Evolutionary conservation across 2,329 filamentous ascomycete species (phyloP).

Genomic region (Alternaria triticina): DNA sequence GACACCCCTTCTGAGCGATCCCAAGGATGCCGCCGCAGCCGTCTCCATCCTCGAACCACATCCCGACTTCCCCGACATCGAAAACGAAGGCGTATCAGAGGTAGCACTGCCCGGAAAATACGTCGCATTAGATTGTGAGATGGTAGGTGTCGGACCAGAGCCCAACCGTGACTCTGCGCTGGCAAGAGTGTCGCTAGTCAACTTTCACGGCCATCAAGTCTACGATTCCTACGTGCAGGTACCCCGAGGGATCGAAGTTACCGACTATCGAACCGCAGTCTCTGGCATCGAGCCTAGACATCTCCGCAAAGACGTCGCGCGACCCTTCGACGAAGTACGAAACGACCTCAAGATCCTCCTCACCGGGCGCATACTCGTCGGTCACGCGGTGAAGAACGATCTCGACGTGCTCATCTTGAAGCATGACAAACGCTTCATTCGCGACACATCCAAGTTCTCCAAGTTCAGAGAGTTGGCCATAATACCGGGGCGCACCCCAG

Average conservation of each 20-base stretch:
- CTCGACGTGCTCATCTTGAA: conserved; percentile 75
- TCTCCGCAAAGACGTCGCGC: conserved; percentile 61
- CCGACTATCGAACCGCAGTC: conserved; percentile 87
- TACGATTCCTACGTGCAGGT: conserved; percentile 93
- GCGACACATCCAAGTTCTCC: conserved; percentile 82
- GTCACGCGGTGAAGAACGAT: conserved; percentile 83
- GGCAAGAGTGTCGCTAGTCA: conserved; percentile 87
- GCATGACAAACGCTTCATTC: conserved; percentile 77
- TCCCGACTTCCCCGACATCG: conserved; percentile 48
- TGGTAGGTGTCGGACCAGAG: conserved; percentile 82
- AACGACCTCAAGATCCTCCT: conserved; percentile 72
- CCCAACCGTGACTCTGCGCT: conserved; percentile 74
- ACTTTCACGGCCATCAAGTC: conserved; percentile 89
- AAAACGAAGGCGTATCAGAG: conserved; percentile 54
- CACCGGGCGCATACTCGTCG: conserved; percentile 74
- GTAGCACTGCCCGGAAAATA: conserved; percentile 83
- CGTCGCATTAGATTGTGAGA: conserved; percentile 93
- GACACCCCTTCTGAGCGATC: conserved; percentile 57
- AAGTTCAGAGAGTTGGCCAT: conserved; percentile 73
- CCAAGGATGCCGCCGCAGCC: conserved; percentile 63
- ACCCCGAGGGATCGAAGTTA: conserved; percentile 70
- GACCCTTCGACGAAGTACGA: conserved; percentile 77
- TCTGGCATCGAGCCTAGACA: conserved; percentile 80
- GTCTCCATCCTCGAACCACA: conserved; percentile 57
- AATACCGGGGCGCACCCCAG: conserved; percentile 68